Percentiles rank a stretch among this genome's conserved stretches.
These are phyloP conservation scores for Prillingera fragicola DNA, from an alignment of 1,284 basidiomycete species.

Conservation along the genomic window DNA sequence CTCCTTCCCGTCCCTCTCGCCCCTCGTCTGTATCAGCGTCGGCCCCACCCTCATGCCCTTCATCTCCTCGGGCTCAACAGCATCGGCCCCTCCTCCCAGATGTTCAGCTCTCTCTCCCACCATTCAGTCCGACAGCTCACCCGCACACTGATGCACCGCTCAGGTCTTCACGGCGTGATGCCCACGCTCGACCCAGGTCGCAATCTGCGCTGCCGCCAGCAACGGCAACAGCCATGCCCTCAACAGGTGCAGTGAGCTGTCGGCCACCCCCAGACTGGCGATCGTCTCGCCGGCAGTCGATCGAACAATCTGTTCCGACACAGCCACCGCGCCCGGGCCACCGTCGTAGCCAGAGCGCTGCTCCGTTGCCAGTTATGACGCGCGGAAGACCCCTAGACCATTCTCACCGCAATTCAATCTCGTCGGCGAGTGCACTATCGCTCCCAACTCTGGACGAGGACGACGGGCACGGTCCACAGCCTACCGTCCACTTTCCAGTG, in stretches of 20 bases:
- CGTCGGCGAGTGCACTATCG: neutral
- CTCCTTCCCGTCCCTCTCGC: slow-evolving; percentile 10
- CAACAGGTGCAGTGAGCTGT: no score
- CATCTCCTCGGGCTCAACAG: slow-evolving; percentile 2
- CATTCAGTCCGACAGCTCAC: slow-evolving; percentile 3
- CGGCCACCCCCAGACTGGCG: no score
- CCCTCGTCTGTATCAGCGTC: no score
- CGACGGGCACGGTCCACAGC: neutral
- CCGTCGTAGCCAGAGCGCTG: slow-evolving; percentile 2
- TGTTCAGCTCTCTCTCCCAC: slow-evolving; percentile 6
- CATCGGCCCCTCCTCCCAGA: neutral
- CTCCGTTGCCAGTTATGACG: neutral
- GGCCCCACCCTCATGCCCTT: slow-evolving; percentile 3
- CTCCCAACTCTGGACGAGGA: slow-evolving; percentile 9
- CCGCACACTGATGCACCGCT: slow-evolving; percentile 11
- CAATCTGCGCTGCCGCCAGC: no score
- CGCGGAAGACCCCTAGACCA: neutral
- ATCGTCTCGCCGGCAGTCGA: neutral
- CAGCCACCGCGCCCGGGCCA: neutral
- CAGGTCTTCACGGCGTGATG: neutral
- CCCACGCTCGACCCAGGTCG: neutral
- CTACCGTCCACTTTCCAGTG: no score
- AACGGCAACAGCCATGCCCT: no score
- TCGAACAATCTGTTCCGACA: neutral
- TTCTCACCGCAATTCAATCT: neutral